Evolutionary conservation across 306 rosid genomes (phyloP).

Genomic region (Datisca glomerata): DNA sequence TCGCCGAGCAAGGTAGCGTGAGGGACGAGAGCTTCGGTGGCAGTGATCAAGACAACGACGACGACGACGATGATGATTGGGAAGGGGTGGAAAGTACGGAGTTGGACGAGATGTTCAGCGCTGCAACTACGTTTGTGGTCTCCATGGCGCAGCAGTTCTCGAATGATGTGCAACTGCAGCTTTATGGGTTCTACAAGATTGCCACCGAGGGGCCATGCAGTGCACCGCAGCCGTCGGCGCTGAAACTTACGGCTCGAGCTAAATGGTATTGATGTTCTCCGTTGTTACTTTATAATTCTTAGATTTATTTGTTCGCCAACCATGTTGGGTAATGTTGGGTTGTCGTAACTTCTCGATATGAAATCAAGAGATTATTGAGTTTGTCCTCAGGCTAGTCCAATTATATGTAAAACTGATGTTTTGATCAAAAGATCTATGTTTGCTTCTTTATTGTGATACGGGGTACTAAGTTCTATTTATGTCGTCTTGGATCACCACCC

Average conservation of each 20-base stretch:
- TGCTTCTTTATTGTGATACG: too few species aligned
- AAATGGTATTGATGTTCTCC: constrained; percentile 50
- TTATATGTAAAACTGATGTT: too few species aligned
- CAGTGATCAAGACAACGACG: constrained; percentile 25
- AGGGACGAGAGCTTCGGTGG: constrained; percentile 42
- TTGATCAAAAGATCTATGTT: too few species aligned
- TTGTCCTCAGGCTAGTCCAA: too few species aligned
- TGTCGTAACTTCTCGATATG: too few species aligned
- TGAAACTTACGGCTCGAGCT: constrained; percentile 93
- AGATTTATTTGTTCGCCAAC: too few species aligned
- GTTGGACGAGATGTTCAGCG: constrained; percentile 76
- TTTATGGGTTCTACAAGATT: constrained; percentile 83
- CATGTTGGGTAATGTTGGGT: too few species aligned
- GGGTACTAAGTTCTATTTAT: too few species aligned
- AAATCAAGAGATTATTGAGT: too few species aligned
- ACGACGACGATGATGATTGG: constrained; percentile 69
- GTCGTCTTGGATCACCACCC: too few species aligned
- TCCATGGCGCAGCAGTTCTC: constrained; percentile 83
- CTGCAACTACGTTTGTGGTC: constrained; percentile 83
- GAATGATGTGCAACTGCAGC: constrained; percentile 61
- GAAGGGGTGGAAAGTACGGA: constrained; percentile 97
- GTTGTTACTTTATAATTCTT: background rate
- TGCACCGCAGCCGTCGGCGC: constrained; percentile 75
- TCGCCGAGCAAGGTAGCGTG: constrained; percentile 87
- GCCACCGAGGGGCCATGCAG: constrained; percentile 98